phyloP scores from a whole-genome alignment of 495 filamentous ascomycete species.

The Lichenothelia convexa region DNA sequence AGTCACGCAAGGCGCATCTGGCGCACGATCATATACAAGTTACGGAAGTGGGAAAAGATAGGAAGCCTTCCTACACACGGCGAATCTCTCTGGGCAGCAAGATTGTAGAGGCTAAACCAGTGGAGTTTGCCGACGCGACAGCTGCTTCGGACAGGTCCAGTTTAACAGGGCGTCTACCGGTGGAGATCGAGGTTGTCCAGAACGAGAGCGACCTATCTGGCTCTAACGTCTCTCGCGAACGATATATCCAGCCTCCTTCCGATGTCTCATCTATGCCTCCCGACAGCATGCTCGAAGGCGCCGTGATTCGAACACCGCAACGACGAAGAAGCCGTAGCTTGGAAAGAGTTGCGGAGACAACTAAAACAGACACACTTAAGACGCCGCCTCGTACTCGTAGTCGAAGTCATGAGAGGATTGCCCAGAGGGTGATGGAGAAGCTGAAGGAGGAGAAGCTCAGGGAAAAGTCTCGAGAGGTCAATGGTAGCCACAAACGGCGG shows the following conservation, averaged over 20 bases:
- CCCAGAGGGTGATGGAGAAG: conserved; percentile 54
- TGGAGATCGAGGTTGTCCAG: conserved; percentile 67
- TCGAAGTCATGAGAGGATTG: conserved; percentile 53
- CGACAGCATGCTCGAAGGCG: conserved; percentile 71
- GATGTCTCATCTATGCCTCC: conserved; percentile 84
- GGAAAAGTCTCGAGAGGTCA: conserved; percentile 33
- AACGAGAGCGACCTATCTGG: conserved; percentile 39
- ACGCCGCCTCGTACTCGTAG: conserved; percentile 52
- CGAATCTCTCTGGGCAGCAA: conserved; percentile 40
- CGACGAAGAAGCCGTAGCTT: conserved; percentile 41
- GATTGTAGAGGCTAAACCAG: conserved; percentile 29
- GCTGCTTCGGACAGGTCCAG: conserved; percentile 63
- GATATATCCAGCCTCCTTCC: conserved; percentile 42
- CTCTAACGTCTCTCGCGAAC: conserved; percentile 29
- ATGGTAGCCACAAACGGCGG: conserved; percentile 30
- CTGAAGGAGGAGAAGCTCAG: conserved; percentile 23
- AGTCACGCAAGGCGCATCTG: conserved; percentile 33
- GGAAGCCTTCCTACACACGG: conserved; percentile 44
- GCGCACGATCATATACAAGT: conserved; percentile 63
- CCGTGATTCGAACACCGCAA: conserved; percentile 18
- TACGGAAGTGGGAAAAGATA: conserved; percentile 50
- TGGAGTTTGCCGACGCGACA: conserved; percentile 38
- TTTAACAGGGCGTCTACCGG: conserved; percentile 44
- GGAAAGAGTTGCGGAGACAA: conserved; percentile 28
- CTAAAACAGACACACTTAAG: conserved; percentile 37